Percentiles rank a stretch among this genome's conserved stretches.
phyloP scores from a whole-genome alignment of 495 filamentous ascomycete species.

The Penicillium ucsense region DNA sequence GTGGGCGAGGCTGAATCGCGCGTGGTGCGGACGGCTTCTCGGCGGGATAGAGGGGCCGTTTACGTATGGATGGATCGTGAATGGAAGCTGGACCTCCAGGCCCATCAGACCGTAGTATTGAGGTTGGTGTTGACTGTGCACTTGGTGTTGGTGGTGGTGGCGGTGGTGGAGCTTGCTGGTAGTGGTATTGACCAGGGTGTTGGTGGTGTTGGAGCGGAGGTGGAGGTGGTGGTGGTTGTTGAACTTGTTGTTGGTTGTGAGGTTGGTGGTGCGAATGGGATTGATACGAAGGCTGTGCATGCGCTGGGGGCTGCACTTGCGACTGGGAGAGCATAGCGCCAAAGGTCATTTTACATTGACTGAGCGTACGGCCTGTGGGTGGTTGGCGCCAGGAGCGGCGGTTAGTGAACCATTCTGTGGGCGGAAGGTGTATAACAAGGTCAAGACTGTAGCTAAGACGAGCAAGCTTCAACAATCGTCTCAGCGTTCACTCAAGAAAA shows the following conservation, averaged over 20 bases:
- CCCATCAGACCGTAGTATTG: conserved; percentile 11
- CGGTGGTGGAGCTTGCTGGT: not conserved
- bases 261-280: conserved; percentile 9
- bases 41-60: conserved; percentile 25
- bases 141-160: not conserved
- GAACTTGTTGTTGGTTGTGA: conserved; percentile 11
- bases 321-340: conserved; percentile 25
- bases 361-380: conserved; percentile 31
- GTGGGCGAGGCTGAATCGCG: conserved; percentile 33
- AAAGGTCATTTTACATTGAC: conserved; percentile 33
- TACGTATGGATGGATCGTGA: conserved; percentile 19
- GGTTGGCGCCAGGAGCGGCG: not conserved
- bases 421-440: not conserved
- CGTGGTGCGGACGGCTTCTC: conserved; percentile 29
- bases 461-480: too few species aligned
- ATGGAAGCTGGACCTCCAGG: conserved; percentile 14
- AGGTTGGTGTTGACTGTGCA: not conserved
- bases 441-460: too few species aligned
- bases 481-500: too few species aligned
- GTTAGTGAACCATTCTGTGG: not conserved
- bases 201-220: not conserved
- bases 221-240: not conserved
- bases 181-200: not conserved
- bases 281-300: not conserved
- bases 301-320: not conserved